Evolutionary conservation across 176 grass and related monocot genomes (phyloP).

Genomic region (barley (Hordeum vulgare)): DNA sequence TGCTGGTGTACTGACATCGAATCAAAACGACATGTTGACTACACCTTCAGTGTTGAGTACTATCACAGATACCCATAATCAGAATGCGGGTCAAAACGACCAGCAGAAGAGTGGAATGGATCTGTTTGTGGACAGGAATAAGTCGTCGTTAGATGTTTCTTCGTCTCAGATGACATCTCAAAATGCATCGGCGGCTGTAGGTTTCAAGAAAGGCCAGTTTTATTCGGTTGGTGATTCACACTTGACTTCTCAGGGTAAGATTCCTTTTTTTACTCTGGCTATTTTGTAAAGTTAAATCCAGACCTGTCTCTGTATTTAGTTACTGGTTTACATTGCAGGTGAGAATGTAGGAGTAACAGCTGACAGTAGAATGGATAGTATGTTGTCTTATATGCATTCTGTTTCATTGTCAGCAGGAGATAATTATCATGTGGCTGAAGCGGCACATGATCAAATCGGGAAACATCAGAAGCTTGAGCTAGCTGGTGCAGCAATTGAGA

Average conservation of each 20-base stretch:
- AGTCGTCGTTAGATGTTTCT: constrained; percentile 30
- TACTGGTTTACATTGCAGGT: constrained; percentile 45
- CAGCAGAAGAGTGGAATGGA: constrained; percentile 28
- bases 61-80: constrained; percentile 15
- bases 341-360: constrained; percentile 37
- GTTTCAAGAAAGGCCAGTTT: constrained; percentile 41
- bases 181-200: neutral
- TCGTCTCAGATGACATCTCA: constrained; percentile 31
- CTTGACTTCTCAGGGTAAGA: constrained; percentile 58
- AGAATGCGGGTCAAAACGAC: constrained; percentile 15
- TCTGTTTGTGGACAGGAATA: constrained; percentile 32
- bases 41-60: constrained; percentile 30
- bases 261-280: neutral
- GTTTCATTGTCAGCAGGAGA: constrained; percentile 69
- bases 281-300: constrained; percentile 12
- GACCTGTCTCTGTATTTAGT: constrained; percentile 23
- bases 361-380: constrained; percentile 64
- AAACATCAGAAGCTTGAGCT: constrained; percentile 34
- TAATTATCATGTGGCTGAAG: constrained; percentile 36
- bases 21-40: constrained; percentile 31
- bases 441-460: constrained; percentile 9
- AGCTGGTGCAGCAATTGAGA: constrained; percentile 9
- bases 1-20: neutral
- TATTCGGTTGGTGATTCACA: constrained; percentile 19
- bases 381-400: constrained; percentile 73